Evolutionary conservation across 495 filamentous ascomycete species (phyloP), one percentile per base, ranked within the genome.

Genomic region (Entonaema liquescens): DNA sequence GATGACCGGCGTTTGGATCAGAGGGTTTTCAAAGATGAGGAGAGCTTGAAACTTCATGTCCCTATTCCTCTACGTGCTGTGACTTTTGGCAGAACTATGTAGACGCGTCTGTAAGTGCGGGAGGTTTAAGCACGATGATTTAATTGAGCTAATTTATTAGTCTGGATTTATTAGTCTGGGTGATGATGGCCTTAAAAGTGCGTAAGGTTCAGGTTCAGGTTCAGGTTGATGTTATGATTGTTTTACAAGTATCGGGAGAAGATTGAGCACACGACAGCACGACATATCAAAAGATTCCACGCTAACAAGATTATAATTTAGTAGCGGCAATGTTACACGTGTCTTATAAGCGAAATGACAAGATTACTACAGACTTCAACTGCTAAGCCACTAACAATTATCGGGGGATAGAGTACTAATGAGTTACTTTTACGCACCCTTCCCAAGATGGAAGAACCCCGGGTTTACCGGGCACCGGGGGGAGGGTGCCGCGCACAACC

Each of bases 381-480:
- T 47, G 42, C 42, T 72, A 72, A 59, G 61, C 17, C 61, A 62
- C 56, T 72, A 72, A 65, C 61, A 72, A 65, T 52, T 67, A 63
- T 58, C 52, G 33, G 52, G 52, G 36, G 42, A 47, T 47, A 47
- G n/a, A 17, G 7, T 42, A 5, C 13, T 8, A 44, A 2, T 13
- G 15, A 7, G 49, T 52, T 26, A 11, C 21, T 29, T 28, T 7
- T 25, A 15, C 23, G 49, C 25, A 53, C 23, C 12, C 25, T 17
- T 53, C 23, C 23, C 15, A 29, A 29, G 33, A 59, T 59, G 42
- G 44, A 47, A 57, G 38, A 67, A 44, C 60, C 65, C 65, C 65
- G 56, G 70, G 61, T 72, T 61, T 65, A 21, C 57, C 50, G 62
- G 56, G 61, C 36, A 38, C 33, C 50, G 36, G 56, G 68, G 68